Conservation (phyloP, 208 protist species). For the Naegleria fowleri region DNA sequence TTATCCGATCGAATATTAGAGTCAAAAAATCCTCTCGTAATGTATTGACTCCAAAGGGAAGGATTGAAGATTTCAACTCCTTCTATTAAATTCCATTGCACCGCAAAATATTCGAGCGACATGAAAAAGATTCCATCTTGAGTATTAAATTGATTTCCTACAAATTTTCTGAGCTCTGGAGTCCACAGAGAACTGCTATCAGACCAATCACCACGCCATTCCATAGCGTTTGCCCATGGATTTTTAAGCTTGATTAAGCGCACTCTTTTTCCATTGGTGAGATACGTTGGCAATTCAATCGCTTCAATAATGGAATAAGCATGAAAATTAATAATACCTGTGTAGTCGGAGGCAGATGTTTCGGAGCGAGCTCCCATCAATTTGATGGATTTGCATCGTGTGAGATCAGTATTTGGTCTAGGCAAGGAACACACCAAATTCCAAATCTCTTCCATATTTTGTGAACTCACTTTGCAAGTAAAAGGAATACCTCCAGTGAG, state of each 20-base stretch:
- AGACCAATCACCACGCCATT: constrained; percentile 45
- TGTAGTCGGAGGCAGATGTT: background rate
- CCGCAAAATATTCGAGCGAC: background rate
- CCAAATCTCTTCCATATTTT: constrained; percentile 23
- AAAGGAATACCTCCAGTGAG: constrained; percentile 50
- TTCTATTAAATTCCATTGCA: background rate
- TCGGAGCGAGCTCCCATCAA: background rate
- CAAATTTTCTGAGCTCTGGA: background rate
- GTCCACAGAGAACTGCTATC: constrained; percentile 33
- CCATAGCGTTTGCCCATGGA: constrained; percentile 40
- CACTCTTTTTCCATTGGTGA: background rate
- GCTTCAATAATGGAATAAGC: constrained; percentile 38
- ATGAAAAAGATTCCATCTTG: constrained; percentile 26
- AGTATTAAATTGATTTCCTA: background rate
- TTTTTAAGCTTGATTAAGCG: constrained; percentile 35
- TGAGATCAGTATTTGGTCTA: background rate
- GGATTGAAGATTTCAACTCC: background rate
- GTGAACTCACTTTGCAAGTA: background rate
- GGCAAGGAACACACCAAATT: background rate
- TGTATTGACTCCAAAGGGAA: background rate
- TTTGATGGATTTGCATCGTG: background rate
- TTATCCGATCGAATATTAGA: background rate
- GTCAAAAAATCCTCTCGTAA: background rate
- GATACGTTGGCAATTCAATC: constrained; percentile 2
- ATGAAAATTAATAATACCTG: constrained; percentile 39